Evolutionary conservation across 2,329 filamentous ascomycete species (phyloP), one percentile per base, ranked within the genome.

Genomic region (Colletotrichum trifolii): DNA sequence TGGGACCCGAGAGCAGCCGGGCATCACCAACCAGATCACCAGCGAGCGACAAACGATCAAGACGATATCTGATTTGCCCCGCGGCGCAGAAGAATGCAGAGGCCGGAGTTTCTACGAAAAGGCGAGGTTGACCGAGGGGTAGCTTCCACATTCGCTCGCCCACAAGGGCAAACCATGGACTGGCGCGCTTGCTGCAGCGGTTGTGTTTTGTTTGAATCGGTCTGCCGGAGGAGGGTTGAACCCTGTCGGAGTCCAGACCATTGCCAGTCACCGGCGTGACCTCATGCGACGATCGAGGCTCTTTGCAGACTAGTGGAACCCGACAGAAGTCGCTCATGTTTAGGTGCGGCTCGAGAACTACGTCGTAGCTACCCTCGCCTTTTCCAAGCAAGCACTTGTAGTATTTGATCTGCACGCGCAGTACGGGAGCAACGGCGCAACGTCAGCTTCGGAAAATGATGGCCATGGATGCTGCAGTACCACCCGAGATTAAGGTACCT

Each of bases 401-500:
- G 25, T 25, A 25, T 25, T 25, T 25, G 25, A 25, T 25, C 25
- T 25, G 25, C 25, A 3, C 25, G 25, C 25, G 25, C 25, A 25
- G 25, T 25, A 25, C 25, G 25, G 25, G 25, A 25, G 25, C 25
- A 25, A 25, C 25, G 25, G 25, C 25, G 25, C 25, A 25, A 25
- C 2, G 25, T 40, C 34, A 33, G 45, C 42, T 15, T 43, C 42
- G 42, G 48, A 49, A 57, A 50, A 66, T 54, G 48, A 54, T 17
- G 53, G 40, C 33, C 54, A 38, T 59, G 43, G 39, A 64, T 66
- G 53, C 64, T 66, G 60, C 64, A 57, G 54, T 66, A 47, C 54
- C 60, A 58, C 59, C 62, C 63, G 68, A 67, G 57, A 74, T 73
- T 72, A 69, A 25, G 25, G 25, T 25, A 25, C 25, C 25, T 25